phyloP scores from a whole-genome alignment of 2,329 filamentous ascomycete genomes.

The Ceratocystis cubensis region DNA sequence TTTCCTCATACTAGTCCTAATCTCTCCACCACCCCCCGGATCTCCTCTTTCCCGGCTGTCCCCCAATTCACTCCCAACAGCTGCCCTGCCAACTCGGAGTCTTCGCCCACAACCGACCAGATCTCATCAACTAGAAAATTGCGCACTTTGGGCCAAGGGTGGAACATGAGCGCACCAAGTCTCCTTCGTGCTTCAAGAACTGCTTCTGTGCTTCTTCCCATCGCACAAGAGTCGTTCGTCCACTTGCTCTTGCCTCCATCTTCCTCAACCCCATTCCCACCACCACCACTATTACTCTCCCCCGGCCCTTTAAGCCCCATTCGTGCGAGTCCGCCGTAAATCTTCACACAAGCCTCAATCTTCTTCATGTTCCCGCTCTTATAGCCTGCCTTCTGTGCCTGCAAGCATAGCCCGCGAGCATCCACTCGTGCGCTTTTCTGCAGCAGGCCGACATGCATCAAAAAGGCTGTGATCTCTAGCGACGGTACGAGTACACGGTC shows the following conservation, averaged over 20 bases:
- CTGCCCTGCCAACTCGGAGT: slow-evolving; percentile 25
- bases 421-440: slow-evolving; percentile 31
- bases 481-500: slow-evolving; percentile 65
- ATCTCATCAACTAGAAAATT: slow-evolving; percentile 48
- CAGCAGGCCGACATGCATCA: slow-evolving; percentile 52
- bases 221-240: slow-evolving; percentile 1
- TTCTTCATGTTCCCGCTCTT: slow-evolving; percentile 73
- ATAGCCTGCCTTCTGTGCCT: slow-evolving; percentile 67
- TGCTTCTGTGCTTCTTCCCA: slow-evolving; percentile 22
- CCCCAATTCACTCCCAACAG: slow-evolving; percentile 47
- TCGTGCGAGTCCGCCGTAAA: slow-evolving; percentile 59
- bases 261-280: background rate
- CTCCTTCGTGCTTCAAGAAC: slow-evolving; percentile 50
- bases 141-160: slow-evolving; percentile 69
- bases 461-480: slow-evolving; percentile 63
- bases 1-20: slow-evolving; percentile 31
- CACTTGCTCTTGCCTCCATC: background rate
- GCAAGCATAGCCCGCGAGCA: slow-evolving; percentile 49
- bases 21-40: slow-evolving; percentile 34
- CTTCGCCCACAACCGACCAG: slow-evolving; percentile 35
- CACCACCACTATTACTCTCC: background rate
- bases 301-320: slow-evolving; percentile 23
- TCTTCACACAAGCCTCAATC: slow-evolving; percentile 63
- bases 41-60: slow-evolving; percentile 36
- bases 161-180: slow-evolving; percentile 58